phyloP scores from a whole-genome alignment of 1,284 basidiomycete genomes.

The Cystobasidium slooffiae region DNA sequence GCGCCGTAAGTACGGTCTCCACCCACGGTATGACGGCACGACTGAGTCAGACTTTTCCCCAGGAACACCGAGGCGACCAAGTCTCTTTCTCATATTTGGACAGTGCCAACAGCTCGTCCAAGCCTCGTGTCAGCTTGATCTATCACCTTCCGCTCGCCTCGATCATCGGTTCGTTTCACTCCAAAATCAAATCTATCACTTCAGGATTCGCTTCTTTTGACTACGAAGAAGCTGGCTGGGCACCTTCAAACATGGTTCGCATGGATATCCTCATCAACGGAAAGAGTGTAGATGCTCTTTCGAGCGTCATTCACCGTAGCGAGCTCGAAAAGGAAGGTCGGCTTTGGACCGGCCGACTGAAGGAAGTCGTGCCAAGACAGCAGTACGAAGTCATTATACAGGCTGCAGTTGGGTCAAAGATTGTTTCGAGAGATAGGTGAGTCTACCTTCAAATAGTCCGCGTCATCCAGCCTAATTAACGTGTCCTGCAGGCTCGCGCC shows the following conservation, averaged over 20 bases:
- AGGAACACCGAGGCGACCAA: constrained; percentile 52
- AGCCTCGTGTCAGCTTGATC: constrained; percentile 71
- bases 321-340: constrained; percentile 72
- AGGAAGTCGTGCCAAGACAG: constrained; percentile 85
- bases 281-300: constrained; percentile 87
- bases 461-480: neutral
- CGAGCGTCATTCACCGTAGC: constrained; percentile 71
- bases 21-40: neutral
- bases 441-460: neutral
- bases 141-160: constrained; percentile 73
- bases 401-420: constrained; percentile 73
- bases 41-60: neutral
- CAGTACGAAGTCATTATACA: constrained; percentile 77
- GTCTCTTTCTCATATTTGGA: constrained; percentile 51
- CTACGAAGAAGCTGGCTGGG: constrained; percentile 89
- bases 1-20: constrained; percentile 60
- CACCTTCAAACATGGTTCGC: constrained; percentile 76
- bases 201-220: constrained; percentile 55
- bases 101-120: constrained; percentile 44
- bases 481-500: constrained; percentile 67
- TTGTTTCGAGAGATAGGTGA: constrained; percentile 81
- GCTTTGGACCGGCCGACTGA: constrained; percentile 85
- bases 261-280: constrained; percentile 86
- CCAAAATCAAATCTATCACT: constrained; percentile 71
- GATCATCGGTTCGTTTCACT: constrained; percentile 91